phyloP scores from a whole-genome alignment of 1,284 basidiomycete genomes.

The Mycosarcoma maydis region DNA sequence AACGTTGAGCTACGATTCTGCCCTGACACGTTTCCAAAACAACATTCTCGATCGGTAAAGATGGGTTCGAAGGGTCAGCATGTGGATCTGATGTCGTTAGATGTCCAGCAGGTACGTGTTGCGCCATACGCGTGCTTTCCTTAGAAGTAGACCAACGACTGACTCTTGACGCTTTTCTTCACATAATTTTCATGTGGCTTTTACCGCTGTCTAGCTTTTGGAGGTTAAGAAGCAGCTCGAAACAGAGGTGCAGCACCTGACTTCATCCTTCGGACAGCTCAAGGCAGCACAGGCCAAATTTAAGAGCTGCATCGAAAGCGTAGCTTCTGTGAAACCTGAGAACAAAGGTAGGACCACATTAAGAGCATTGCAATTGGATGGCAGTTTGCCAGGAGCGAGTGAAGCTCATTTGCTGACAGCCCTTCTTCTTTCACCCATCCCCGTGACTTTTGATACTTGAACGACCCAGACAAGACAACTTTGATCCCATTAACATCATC shows the following conservation, averaged over 20 bases:
- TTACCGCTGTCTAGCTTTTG: constrained; percentile 38
- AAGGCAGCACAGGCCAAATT: constrained; percentile 94
- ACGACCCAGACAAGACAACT: constrained; percentile 78
- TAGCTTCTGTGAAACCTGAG: constrained; percentile 78
- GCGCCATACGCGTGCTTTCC: background rate
- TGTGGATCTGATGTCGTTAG: constrained; percentile 55
- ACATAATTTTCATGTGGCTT: background rate
- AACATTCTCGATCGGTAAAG: constrained; percentile 1
- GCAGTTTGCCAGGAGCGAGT: too few species aligned
- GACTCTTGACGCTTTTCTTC: background rate
- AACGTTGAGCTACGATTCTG: background rate
- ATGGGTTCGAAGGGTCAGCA: constrained; percentile 51
- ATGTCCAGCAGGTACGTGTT: constrained; percentile 48
- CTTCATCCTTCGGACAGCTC: constrained; percentile 89
- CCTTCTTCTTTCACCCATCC: too few species aligned
- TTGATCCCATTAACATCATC: constrained; percentile 93
- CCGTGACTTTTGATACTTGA: too few species aligned
- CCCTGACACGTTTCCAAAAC: background rate
- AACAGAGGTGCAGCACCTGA: constrained; percentile 90
- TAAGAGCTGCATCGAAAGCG: constrained; percentile 83
- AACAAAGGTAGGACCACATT: constrained; percentile 73
- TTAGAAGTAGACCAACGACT: background rate
- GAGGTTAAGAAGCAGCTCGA: constrained; percentile 64
- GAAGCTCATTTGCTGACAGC: too few species aligned
- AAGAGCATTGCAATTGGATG: too few species aligned